Percentiles rank a stretch among this genome's conserved stretches.
Evolutionary conservation across 495 filamentous ascomycete species (phyloP).

Genomic region (Penicillium flavigenum): DNA sequence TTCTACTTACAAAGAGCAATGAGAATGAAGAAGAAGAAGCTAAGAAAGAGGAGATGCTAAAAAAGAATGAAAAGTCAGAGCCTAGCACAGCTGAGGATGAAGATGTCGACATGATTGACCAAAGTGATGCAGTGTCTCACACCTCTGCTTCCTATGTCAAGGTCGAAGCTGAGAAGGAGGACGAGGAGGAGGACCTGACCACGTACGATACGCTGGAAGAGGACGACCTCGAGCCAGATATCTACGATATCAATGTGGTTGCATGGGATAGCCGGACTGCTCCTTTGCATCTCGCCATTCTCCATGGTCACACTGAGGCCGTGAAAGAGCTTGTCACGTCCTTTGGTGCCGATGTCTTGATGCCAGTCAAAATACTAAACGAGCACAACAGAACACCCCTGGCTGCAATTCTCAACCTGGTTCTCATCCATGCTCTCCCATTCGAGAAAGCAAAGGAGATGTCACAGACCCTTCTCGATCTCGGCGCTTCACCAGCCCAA

Average conservation of each 20-base stretch:
- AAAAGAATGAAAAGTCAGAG: constrained; percentile 28
- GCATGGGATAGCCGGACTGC: constrained; percentile 74
- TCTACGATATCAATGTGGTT: constrained; percentile 71
- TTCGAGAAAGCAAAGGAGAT: constrained; percentile 59
- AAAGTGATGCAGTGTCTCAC: constrained; percentile 27
- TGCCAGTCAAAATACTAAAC: constrained; percentile 64
- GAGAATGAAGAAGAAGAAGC: constrained; percentile 67
- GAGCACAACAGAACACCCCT: constrained; percentile 43
- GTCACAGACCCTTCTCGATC: constrained; percentile 58
- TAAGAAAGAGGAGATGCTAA: constrained; percentile 52
- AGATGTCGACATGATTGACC: constrained; percentile 15
- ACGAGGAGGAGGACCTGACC: constrained; percentile 19
- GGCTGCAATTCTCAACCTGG: constrained; percentile 62
- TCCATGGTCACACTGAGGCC: constrained; percentile 63
- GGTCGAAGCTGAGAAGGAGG: constrained; percentile 39
- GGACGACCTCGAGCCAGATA: constrained; percentile 65
- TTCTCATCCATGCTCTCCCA: constrained; percentile 56
- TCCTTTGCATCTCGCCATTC: constrained; percentile 73
- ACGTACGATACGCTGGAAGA: constrained; percentile 45
- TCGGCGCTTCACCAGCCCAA: constrained; percentile 72
- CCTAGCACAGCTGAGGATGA: not conserved
- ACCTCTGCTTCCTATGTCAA: constrained; percentile 68
- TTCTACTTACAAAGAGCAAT: constrained; percentile 66
- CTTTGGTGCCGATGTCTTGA: constrained; percentile 69
- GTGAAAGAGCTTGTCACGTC: constrained; percentile 68